Percentiles rank a stretch among this genome's conserved stretches.
These are phyloP conservation scores for Ettlia oleoabundans DNA, from an alignment of 139 green algal genomes.

Conservation along the genomic window DNA sequence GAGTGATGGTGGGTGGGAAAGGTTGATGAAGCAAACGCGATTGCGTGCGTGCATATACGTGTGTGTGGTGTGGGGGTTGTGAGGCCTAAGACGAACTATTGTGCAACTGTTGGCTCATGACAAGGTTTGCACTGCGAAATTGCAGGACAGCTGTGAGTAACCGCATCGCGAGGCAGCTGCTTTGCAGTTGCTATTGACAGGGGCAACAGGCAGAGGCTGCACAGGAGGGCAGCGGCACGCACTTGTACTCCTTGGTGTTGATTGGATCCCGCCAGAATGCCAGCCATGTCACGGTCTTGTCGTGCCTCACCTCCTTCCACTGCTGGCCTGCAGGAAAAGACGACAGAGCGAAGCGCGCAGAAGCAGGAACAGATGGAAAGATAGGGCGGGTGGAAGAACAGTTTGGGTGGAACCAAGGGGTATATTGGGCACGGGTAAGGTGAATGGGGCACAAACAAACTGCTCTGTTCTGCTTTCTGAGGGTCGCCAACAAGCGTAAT, in stretches of 20 bases:
- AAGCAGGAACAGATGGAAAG: background rate
- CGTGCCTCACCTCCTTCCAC: conserved; percentile 81
- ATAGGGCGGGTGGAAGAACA: too few species aligned
- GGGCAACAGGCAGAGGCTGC: too few species aligned
- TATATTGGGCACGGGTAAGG: too few species aligned
- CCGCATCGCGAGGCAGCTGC: background rate
- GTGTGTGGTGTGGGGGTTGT: too few species aligned
- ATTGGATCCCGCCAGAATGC: conserved; percentile 98
- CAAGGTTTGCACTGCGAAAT: too few species aligned
- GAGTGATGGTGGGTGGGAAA: background rate
- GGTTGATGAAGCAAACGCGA: background rate
- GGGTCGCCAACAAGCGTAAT: too few species aligned
- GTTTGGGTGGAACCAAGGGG: too few species aligned
- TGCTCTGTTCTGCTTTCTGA: too few species aligned
- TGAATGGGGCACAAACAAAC: too few species aligned
- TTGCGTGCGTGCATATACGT: background rate
- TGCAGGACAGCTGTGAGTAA: background rate
- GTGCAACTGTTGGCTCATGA: too few species aligned
- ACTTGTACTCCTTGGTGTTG: conserved; percentile 68
- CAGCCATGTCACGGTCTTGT: conserved; percentile 98
- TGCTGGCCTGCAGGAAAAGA: conserved; percentile 43
- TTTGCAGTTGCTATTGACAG: background rate
- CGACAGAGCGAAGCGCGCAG: background rate
- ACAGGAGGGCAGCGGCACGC: background rate
- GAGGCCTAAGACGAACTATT: too few species aligned